A percentile compares a stretch with the other conserved stretches of the same genome.
These are phyloP conservation scores for Candida insectalens DNA, from an alignment of 805 yeast genomes.

Conservation along the genomic window DNA sequence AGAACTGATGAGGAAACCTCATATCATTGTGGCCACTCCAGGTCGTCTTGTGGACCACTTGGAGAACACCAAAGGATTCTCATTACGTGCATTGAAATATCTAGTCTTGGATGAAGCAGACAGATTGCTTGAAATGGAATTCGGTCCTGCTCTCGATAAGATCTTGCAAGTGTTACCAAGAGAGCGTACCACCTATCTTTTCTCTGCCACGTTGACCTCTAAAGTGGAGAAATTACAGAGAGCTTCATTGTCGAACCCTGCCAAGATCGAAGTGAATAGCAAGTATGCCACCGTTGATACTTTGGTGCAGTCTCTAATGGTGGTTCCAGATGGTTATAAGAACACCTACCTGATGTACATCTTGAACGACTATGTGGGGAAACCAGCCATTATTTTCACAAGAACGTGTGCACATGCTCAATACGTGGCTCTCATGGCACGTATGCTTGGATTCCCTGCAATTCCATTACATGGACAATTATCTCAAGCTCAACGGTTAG, in stretches of 20 bases:
- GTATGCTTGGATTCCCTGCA: constrained; percentile 77
- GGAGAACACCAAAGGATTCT: constrained; percentile 86
- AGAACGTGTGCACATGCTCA: constrained; percentile 95
- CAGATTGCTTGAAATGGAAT: constrained; percentile 89
- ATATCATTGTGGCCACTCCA: constrained; percentile 91
- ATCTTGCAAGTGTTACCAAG: constrained; percentile 77
- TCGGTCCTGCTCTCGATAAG: constrained; percentile 88
- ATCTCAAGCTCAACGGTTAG: constrained; percentile 75
- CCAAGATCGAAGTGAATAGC: constrained; percentile 79
- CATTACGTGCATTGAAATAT: constrained; percentile 65
- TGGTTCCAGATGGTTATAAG: constrained; percentile 86
- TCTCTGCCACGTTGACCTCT: constrained; percentile 95
- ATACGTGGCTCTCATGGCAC: constrained; percentile 71
- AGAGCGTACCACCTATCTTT: constrained; percentile 74
- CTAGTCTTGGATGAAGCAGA: constrained; percentile 97
- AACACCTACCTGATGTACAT: constrained; percentile 80
- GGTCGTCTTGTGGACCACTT: constrained; percentile 83
- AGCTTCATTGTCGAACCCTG: constrained; percentile 84
- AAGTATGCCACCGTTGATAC: constrained; percentile 92
- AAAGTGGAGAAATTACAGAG: constrained; percentile 92
- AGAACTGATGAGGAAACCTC: constrained; percentile 90
- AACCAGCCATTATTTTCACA: constrained; percentile 81
- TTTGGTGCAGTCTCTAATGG: constrained; percentile 79
- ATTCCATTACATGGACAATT: constrained; percentile 93
- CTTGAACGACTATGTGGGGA: constrained; percentile 75